These are phyloP conservation scores for Saccharomyces jurei DNA, from an alignment of 805 yeast species.

Conservation along the genomic window DNA sequence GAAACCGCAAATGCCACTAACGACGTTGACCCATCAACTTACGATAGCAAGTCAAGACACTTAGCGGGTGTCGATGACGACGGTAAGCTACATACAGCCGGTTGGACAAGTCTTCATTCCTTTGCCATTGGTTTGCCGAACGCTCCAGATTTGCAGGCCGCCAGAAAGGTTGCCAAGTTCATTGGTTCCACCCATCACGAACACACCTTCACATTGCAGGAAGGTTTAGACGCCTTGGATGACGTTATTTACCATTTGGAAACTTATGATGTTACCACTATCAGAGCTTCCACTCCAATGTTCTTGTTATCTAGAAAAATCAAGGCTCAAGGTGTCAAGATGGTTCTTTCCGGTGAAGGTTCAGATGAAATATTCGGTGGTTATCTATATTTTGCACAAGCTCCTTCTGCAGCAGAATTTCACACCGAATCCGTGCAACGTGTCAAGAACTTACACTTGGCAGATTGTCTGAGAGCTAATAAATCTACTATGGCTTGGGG, in stretches of 20 bases:
- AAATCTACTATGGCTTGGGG: conserved; percentile 99
- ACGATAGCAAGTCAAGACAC: conserved; percentile 43
- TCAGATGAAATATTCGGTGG: conserved; percentile 99
- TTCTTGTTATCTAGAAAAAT: conserved; percentile 90
- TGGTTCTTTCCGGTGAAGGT: conserved; percentile 98
- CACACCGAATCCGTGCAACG: conserved; percentile 92
- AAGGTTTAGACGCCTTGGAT: conserved; percentile 89
- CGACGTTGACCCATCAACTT: background rate
- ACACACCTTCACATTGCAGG: conserved; percentile 93
- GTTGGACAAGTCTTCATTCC: conserved; percentile 82
- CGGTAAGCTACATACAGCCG: conserved; percentile 73
- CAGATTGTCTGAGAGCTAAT: conserved; percentile 98
- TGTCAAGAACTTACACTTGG: conserved; percentile 92
- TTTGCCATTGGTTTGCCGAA: conserved; percentile 96
- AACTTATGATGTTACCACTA: conserved; percentile 96
- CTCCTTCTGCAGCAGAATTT: conserved; percentile 89
- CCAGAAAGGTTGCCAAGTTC: conserved; percentile 90
- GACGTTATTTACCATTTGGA: conserved; percentile 95
- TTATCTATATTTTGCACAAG: conserved; percentile 92
- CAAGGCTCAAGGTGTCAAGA: conserved; percentile 98
- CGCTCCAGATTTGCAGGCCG: conserved; percentile 96
- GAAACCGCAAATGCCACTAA: conserved; percentile 67
- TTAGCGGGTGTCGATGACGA: conserved; percentile 87
- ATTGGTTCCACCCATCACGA: conserved; percentile 96
- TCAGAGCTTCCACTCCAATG: conserved; percentile 99